These are phyloP conservation scores for Dentipellis fragilis DNA, from an alignment of 768 basidiomycete species.

Conservation along the genomic window DNA sequence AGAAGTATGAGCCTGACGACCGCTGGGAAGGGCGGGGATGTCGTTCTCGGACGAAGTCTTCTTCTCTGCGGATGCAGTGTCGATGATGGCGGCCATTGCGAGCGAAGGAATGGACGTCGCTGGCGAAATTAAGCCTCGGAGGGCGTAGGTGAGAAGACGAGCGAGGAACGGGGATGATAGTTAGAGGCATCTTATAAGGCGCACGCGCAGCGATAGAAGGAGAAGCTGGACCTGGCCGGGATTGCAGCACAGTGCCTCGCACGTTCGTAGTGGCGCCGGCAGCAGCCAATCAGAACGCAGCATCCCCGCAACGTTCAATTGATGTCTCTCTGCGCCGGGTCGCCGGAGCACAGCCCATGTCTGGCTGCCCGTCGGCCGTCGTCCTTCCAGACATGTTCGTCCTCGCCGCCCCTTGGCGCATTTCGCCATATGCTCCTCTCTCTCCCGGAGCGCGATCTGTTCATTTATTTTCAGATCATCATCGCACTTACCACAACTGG, in stretches of 20 bases:
- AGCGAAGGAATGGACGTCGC: neutral
- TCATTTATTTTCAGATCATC: no score
- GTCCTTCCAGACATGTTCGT: neutral
- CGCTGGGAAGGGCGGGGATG: neutral
- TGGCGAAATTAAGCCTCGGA: neutral
- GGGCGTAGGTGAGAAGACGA: neutral
- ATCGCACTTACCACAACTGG: no score
- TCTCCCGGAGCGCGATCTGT: no score
- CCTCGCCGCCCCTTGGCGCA: neutral
- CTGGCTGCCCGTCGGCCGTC: no score
- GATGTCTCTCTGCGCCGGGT: neutral
- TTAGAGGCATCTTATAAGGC: constrained; percentile 3
- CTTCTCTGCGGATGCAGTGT: constrained; percentile 2
- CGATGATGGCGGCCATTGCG: constrained; percentile 3
- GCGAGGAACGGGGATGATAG: neutral
- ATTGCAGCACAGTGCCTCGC: neutral
- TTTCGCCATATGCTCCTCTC: no score
- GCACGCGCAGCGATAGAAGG: neutral
- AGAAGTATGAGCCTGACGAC: neutral
- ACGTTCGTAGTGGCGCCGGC: constrained; percentile 4
- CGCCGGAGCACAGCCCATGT: neutral
- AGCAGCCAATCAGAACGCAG: neutral
- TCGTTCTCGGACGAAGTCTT: neutral
- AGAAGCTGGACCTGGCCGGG: neutral
- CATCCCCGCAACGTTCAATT: neutral